Evolutionary conservation across 176 grass and related monocot species (phyloP).

Genomic region (Cymbopogon citratus): DNA sequence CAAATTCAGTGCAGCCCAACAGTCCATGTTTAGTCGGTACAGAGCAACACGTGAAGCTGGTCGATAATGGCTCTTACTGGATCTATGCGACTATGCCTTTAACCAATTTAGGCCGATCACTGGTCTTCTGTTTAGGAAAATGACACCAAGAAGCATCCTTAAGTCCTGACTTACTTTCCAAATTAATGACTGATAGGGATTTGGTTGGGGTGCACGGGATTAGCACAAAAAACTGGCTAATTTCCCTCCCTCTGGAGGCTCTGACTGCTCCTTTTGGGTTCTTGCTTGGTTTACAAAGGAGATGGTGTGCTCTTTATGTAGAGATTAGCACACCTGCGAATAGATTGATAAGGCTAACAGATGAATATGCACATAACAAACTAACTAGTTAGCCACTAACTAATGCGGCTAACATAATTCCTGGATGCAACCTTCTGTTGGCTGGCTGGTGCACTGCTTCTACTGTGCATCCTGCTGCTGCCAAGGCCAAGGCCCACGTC

Average conservation of each 20-base stretch:
- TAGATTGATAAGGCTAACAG: no score
- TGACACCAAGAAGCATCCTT: no score
- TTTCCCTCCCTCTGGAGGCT: not conserved
- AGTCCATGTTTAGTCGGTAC: not conserved
- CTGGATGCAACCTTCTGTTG: no score
- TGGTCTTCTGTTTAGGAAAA: not conserved
- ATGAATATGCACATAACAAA: no score
- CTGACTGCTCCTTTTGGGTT: not conserved
- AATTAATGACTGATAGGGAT: no score
- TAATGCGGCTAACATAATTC: no score
- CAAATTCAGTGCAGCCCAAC: not conserved
- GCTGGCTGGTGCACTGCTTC: not conserved
- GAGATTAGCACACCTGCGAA: not conserved
- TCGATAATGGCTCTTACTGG: not conserved
- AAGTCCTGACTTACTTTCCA: no score
- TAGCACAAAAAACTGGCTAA: not conserved
- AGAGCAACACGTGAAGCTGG: not conserved
- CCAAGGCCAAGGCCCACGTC: not conserved
- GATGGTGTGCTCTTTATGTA: not conserved
- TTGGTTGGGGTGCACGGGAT: no score
- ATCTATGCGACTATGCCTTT: slow-evolving; percentile 13
- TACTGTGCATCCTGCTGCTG: not conserved
- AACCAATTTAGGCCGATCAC: not conserved
- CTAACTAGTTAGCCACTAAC: no score
- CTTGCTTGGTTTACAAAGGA: not conserved